These are phyloP conservation scores for Spirogloea muscicola DNA, from an alignment of 139 green algal species.

Conservation along the genomic window DNA sequence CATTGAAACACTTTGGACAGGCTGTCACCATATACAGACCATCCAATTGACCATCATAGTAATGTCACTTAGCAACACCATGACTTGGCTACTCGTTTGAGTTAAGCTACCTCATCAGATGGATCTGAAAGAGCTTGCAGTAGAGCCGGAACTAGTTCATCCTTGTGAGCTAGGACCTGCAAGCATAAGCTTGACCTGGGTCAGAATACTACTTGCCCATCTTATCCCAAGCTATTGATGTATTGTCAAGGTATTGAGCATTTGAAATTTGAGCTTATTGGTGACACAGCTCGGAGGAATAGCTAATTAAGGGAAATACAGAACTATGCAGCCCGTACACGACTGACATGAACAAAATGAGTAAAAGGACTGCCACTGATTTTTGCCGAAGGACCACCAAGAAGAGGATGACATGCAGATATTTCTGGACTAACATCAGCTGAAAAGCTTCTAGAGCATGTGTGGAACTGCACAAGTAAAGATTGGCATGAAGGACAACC, in stretches of 20 bases:
- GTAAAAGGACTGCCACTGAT: no score
- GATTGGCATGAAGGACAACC: constrained; percentile 10
- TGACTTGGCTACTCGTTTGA: constrained; percentile 43
- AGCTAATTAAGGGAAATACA: no score
- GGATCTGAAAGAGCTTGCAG: constrained; percentile 52
- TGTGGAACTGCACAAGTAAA: not conserved
- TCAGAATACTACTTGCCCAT: not conserved
- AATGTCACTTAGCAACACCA: no score
- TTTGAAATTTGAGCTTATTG: no score
- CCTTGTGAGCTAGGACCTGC: constrained; percentile 14
- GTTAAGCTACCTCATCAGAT: constrained; percentile 46
- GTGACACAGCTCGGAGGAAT: no score
- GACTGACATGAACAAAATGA: no score
- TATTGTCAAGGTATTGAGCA: no score
- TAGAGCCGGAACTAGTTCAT: constrained; percentile 65
- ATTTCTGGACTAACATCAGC: no score
- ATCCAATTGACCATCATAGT: no score
- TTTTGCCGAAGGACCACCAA: no score
- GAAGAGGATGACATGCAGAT: constrained; percentile 2
- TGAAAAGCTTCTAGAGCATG: not conserved
- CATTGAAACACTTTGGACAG: not conserved
- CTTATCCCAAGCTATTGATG: not conserved
- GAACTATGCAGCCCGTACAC: no score
- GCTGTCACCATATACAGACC: no score
- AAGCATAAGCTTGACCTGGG: not conserved